phyloP scores from a whole-genome alignment of 495 filamentous ascomycete species.

The Neurospora sp. region DNA sequence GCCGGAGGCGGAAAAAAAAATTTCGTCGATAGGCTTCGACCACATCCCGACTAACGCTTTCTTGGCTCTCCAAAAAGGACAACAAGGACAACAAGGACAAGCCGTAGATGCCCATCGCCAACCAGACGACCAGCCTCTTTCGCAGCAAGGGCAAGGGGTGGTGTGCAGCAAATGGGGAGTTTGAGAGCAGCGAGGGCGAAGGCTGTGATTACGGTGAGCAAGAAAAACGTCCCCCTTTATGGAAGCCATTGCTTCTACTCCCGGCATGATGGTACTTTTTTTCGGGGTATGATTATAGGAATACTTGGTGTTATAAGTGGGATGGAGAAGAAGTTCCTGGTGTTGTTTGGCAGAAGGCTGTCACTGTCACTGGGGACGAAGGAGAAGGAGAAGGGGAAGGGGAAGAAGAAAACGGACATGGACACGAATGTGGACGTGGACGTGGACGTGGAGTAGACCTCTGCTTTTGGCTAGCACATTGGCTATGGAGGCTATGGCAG shows the following conservation, averaged over 20 bases:
- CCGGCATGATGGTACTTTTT: slow-evolving; percentile 55
- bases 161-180: slow-evolving; percentile 10
- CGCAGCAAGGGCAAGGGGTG: slow-evolving; percentile 40
- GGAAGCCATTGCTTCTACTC: slow-evolving; percentile 45
- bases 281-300: slow-evolving; percentile 61
- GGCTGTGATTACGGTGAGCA: slow-evolving; percentile 39
- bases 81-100: not conserved
- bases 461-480: slow-evolving; percentile 62
- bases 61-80: slow-evolving; percentile 36
- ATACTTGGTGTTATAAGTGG: slow-evolving; percentile 54
- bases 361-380: not conserved
- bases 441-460: slow-evolving; percentile 27
- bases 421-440: not conserved
- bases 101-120: slow-evolving; percentile 30
- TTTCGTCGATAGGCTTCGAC: slow-evolving; percentile 35
- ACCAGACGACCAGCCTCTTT: slow-evolving; percentile 50
- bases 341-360: slow-evolving; percentile 20
- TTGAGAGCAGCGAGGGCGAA: slow-evolving; percentile 1
- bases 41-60: slow-evolving; percentile 60
- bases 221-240: slow-evolving; percentile 62
- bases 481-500: slow-evolving; percentile 65
- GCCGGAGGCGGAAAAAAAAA: slow-evolving; percentile 15
- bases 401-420: not conserved
- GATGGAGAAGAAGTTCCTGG: slow-evolving; percentile 18
- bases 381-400: not conserved